Conservation (phyloP, 176 grass and related monocot species). For the Avena atlantica region DNA sequence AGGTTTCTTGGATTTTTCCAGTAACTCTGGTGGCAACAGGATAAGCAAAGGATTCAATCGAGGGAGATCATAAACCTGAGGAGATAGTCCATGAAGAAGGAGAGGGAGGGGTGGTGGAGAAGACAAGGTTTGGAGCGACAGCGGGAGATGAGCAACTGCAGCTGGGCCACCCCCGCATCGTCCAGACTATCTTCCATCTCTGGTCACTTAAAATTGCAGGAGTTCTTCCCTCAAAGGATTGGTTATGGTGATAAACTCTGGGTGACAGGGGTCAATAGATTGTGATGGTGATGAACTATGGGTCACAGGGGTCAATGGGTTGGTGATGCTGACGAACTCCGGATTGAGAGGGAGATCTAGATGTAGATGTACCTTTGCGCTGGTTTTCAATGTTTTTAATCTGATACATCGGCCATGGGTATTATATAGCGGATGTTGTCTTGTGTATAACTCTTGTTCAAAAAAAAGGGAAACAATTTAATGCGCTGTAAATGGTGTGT, state of each 20-base stretch:
- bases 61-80: conserved; percentile 42
- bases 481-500: not conserved
- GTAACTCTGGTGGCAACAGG: not conserved
- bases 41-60: not conserved
- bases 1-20: not conserved
- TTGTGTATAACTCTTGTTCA: not conserved
- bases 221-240: not conserved
- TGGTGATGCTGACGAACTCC: not conserved
- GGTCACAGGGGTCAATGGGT: not conserved
- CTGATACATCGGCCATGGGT: not conserved
- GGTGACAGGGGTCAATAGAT: not conserved
- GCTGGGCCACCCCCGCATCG: conserved; percentile 34
- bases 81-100: conserved; percentile 60
- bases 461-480: not conserved
- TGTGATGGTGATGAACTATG: conserved; percentile 2
- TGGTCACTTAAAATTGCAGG: conserved; percentile 13
- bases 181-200: conserved; percentile 38
- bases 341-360: conserved; percentile 4
- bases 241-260: conserved; percentile 6
- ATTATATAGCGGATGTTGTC: not conserved
- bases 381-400: not conserved
- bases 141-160: conserved; percentile 40
- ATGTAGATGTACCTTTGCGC: conserved; percentile 4
- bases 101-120: conserved; percentile 53
- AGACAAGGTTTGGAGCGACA: conserved; percentile 50